Base-by-base conservation (phyloP, 2,329 filamentous ascomycete genomes). In the Phyllosticta citribraziliensis region DNA sequence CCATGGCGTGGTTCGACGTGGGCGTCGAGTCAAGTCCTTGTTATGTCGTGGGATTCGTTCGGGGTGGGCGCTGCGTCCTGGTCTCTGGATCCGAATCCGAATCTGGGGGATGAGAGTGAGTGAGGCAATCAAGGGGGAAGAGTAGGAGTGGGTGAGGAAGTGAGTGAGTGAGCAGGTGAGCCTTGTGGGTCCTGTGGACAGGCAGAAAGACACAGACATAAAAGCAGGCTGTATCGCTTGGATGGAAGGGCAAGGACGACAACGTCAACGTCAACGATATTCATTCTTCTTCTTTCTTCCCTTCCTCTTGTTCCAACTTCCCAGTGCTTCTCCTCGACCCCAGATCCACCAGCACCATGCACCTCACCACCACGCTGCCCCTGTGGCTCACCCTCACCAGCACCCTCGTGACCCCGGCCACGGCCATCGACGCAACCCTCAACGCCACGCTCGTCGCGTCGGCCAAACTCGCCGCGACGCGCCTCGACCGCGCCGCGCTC, bases 401-500 rank as follows among this genome's bases (percentile, higher is more conserved):
- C 52, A 30, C 35, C 17, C 24, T 24, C 30, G 52, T 60, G n/a
- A n/a, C n/a, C n/a, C n/a, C n/a, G n/a, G n/a, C 40, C 40, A 50
- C 8, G 58, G 58, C 54, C 12, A 40, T 61, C 30, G 58, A 61
- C 35, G 35, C 56, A 12, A 54, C 52, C 9, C 35, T 30, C 54
- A 20, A 56, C 22, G 47, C 54, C 4, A 19, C 47, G 25, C 47
- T 56, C 6, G 54, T 61, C 47, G 25, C 52, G 3, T 24, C 30
- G 11, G 47, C 54, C 8, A 40, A 11, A 20, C n/a, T 27, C 11
- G 58, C 58, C 1, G 27, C 78, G 33, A 80, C 78, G 25, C 74
- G 76, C 52, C 75, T 78, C 14, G 79, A 81, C 63, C 73, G 76
- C 35, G 70, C 77, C 22, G 67, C 67, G 1, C 68, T 78, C 1